Evolutionary conservation across 2,329 filamentous ascomycete genomes (phyloP).

Genomic region (Trichophaea hybrida): DNA sequence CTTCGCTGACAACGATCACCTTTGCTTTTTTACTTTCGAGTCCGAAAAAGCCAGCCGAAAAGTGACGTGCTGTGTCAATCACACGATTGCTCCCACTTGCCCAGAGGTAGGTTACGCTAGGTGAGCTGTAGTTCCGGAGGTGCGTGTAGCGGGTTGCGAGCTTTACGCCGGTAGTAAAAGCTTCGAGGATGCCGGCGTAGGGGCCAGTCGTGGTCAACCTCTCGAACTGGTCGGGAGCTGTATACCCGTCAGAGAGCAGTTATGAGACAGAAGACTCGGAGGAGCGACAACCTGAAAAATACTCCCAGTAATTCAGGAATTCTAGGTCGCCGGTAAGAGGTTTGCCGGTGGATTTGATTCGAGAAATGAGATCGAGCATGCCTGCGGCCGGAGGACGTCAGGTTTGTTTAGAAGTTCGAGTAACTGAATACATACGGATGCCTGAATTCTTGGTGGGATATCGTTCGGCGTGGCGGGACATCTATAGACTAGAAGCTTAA

Average conservation of each 20-base stretch:
- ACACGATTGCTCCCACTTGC: conserved; percentile 42
- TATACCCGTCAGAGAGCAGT: not conserved
- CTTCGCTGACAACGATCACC: conserved; percentile 42
- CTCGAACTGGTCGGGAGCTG: conserved; percentile 33
- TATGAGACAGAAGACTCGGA: not conserved
- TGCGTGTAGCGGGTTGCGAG: conserved; percentile 41
- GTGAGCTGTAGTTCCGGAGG: conserved; percentile 29
- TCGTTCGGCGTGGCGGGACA: conserved; percentile 44
- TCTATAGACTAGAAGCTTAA: conserved; percentile 30
- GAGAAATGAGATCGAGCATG: conserved; percentile 37
- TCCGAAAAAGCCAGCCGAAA: conserved; percentile 42
- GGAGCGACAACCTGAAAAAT: conserved; percentile 34
- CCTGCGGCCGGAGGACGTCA: conserved; percentile 26
- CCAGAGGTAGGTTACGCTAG: conserved; percentile 35
- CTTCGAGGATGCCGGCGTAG: conserved; percentile 41
- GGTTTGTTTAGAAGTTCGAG: conserved; percentile 5
- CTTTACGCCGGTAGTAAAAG: conserved; percentile 41
- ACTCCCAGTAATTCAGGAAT: conserved; percentile 42
- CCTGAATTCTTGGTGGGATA: conserved; percentile 42
- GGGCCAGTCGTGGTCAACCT: conserved; percentile 43
- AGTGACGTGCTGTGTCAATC: conserved; percentile 43
- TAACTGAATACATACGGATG: conserved; percentile 33
- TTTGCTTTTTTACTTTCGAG: conserved; percentile 34
- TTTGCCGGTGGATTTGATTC: conserved; percentile 34
- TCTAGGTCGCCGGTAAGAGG: conserved; percentile 38